These are phyloP conservation scores for Leccinum boreale DNA, from an alignment of 768 basidiomycete species.

Conservation along the genomic window DNA sequence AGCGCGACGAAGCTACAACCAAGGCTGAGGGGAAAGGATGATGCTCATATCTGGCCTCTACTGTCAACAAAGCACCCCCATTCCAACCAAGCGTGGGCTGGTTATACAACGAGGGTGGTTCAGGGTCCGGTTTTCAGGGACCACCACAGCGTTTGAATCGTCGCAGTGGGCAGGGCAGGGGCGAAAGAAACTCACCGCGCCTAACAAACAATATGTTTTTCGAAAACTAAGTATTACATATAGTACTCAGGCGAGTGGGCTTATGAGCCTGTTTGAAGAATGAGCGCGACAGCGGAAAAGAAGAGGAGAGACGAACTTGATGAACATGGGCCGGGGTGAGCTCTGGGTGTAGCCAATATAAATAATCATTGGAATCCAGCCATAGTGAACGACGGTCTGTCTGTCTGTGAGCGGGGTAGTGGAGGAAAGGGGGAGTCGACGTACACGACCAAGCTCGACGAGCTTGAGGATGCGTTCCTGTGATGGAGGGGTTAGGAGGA, in stretches of 20 bases:
- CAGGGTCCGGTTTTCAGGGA: conserved; percentile 30
- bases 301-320: conserved; percentile 69
- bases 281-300: neutral
- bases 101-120: conserved; percentile 43
- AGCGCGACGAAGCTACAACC: neutral
- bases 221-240: conserved; percentile 29
- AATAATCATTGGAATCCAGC: conserved; percentile 96
- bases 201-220: conserved; percentile 11
- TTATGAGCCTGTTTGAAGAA: conserved; percentile 67
- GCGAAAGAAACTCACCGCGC: conserved; percentile 29
- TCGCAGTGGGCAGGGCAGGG: conserved; percentile 6
- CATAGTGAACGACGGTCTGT: conserved; percentile 88
- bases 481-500: neutral
- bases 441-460: conserved; percentile 78
- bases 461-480: conserved; percentile 79
- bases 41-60: conserved; percentile 89
- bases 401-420: conserved; percentile 1
- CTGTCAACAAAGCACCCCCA: conserved; percentile 49
- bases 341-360: conserved; percentile 92
- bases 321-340: conserved; percentile 91
- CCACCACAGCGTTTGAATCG: conserved; percentile 75
- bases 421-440: conserved; percentile 23
- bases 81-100: conserved; percentile 47
- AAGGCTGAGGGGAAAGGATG: neutral
- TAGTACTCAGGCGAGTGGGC: conserved; percentile 74